These are phyloP conservation scores for Ensete glaucum DNA, from an alignment of 176 grass and related monocot genomes.

Conservation along the genomic window DNA sequence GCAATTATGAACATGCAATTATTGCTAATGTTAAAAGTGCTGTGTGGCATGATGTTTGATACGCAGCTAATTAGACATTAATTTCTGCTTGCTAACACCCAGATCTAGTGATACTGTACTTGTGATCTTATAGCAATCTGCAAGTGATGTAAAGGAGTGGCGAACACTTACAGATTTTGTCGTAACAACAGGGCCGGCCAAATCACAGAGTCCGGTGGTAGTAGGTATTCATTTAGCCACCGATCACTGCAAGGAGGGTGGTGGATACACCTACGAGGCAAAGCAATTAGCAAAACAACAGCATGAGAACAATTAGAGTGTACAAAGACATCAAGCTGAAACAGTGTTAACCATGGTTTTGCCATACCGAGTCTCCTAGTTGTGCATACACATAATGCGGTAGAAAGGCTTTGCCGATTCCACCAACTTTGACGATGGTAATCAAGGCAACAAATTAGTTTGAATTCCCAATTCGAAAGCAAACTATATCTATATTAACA, in stretches of 20 bases:
- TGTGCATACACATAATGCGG: background rate
- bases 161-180: too few species aligned
- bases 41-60: background rate
- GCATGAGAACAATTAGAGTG: background rate
- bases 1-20: background rate
- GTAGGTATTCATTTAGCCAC: background rate
- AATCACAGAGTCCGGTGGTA: background rate
- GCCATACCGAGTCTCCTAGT: background rate
- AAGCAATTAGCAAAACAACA: background rate
- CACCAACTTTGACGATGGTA: background rate
- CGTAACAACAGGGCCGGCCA: background rate
- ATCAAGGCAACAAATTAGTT: background rate
- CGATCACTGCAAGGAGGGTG: background rate
- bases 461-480: background rate
- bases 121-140: too few species aligned
- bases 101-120: too few species aligned
- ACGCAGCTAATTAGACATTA: background rate
- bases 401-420: background rate
- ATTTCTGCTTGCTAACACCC: background rate
- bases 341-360: too few species aligned
- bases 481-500: too few species aligned
- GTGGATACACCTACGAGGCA: background rate
- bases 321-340: background rate
- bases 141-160: too few species aligned
- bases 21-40: background rate